These are phyloP conservation scores for Musa troglodytarum DNA, from an alignment of 176 grass and related monocot genomes.

Conservation along the genomic window DNA sequence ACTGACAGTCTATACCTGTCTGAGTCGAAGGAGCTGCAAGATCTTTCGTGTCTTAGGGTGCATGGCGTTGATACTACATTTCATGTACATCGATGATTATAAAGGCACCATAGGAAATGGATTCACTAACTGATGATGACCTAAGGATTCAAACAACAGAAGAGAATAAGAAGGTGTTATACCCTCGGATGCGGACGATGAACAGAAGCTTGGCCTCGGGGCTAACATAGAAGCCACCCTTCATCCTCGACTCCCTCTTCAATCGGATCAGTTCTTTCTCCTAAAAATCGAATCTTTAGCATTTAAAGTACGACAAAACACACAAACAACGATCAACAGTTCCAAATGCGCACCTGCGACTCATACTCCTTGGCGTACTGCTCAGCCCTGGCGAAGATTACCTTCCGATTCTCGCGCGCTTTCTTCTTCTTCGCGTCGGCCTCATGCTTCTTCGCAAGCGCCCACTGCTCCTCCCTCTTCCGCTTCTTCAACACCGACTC, in stretches of 20 bases:
- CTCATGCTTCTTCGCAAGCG: conserved; percentile 2
- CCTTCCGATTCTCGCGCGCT: conserved; percentile 10
- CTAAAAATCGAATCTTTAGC: conserved; percentile 18
- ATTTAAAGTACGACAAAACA: neutral
- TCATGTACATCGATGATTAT: neutral
- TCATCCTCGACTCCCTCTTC: conserved; percentile 87
- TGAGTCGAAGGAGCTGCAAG: conserved; percentile 65
- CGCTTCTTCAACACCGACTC: conserved; percentile 24
- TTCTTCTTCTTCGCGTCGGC: conserved; percentile 17
- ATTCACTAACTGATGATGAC: neutral
- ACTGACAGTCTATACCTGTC: conserved; percentile 41
- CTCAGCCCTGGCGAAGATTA: conserved; percentile 16
- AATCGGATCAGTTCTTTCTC: conserved; percentile 75
- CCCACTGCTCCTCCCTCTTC: conserved; percentile 22
- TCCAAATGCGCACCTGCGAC: neutral
- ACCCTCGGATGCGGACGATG: conserved; percentile 86
- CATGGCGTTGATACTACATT: conserved; percentile 87
- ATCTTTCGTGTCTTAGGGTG: conserved; percentile 90
- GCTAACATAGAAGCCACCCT: conserved; percentile 92
- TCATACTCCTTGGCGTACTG: conserved; percentile 15
- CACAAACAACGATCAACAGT: neutral
- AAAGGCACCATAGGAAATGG: neutral
- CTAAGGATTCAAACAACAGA: neutral
- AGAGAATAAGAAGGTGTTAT: neutral
- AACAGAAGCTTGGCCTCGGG: conserved; percentile 84